These are phyloP conservation scores for Candida glaebosa DNA, from an alignment of 805 yeast genomes.

Conservation along the genomic window DNA sequence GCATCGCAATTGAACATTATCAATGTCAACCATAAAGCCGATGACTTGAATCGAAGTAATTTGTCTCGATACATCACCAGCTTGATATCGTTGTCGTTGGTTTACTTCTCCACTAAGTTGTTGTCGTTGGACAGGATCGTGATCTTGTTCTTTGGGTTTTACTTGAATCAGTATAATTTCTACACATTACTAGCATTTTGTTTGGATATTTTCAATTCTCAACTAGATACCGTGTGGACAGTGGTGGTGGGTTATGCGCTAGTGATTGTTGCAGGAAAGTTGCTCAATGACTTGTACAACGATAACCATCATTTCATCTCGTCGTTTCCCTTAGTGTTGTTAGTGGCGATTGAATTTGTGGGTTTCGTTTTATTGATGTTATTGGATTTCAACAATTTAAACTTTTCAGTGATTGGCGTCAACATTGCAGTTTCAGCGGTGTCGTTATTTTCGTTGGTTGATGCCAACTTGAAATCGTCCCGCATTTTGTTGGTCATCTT, in stretches of 20 bases:
- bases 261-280: conserved; percentile 4
- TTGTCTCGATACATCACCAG: conserved; percentile 7
- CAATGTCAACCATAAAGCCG: not conserved
- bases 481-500: conserved; percentile 14
- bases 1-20: conserved; percentile 13
- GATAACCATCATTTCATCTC: not conserved
- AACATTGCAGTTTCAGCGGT: conserved; percentile 22
- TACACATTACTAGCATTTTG: conserved; percentile 26
- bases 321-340: conserved; percentile 1
- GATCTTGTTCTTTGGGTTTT: conserved; percentile 26
- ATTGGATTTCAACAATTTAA: conserved; percentile 7
- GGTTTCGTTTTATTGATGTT: conserved; percentile 5
- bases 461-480: conserved; percentile 15
- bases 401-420: conserved; percentile 20
- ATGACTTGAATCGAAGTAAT: not conserved
- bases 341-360: conserved; percentile 6
- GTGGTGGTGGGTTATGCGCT: conserved; percentile 14
- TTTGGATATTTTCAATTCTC: conserved; percentile 19
- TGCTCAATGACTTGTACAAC: not conserved
- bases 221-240: conserved; percentile 3
- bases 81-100: conserved; percentile 12
- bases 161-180: conserved; percentile 25
- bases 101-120: conserved; percentile 20
- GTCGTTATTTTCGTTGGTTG: conserved; percentile 22
- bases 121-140: conserved; percentile 24